Evolutionary conservation across 805 yeast species (phyloP).

Genomic region (Candida corydali): DNA sequence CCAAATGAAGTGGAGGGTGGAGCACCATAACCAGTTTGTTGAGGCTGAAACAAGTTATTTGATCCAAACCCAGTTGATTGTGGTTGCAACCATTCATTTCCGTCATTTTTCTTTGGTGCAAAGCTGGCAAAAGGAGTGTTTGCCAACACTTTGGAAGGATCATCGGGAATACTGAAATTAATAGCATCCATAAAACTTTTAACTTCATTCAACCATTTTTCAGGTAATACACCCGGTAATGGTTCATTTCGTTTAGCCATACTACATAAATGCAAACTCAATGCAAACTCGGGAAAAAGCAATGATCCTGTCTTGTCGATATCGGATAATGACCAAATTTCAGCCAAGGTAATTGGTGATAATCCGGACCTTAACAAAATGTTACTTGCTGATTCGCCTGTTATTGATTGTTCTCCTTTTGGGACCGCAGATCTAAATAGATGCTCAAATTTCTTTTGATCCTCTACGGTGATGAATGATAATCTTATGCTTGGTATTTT

Average conservation of each 20-base stretch:
- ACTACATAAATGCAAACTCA: constrained; percentile 85
- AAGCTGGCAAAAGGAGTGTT: constrained; percentile 41
- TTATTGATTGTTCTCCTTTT: constrained; percentile 61
- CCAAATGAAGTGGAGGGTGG: constrained; percentile 33
- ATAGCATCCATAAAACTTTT: constrained; percentile 86
- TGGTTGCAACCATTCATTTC: constrained; percentile 26
- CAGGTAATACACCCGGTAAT: constrained; percentile 70
- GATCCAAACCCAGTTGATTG: constrained; percentile 33
- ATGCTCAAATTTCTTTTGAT: constrained; percentile 83
- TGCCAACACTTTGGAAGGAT: constrained; percentile 34
- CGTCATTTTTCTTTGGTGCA: constrained; percentile 14
- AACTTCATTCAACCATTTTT: constrained; percentile 75
- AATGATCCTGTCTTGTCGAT: constrained; percentile 80
- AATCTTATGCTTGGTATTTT: constrained; percentile 74
- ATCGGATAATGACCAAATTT: constrained; percentile 90
- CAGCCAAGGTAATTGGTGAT: constrained; percentile 69
- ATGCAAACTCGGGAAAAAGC: constrained; percentile 89
- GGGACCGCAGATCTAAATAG: constrained; percentile 77
- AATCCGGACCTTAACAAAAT: constrained; percentile 78
- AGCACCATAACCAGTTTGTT: constrained; percentile 24
- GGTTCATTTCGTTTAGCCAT: constrained; percentile 72
- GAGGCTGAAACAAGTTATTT: constrained; percentile 40
- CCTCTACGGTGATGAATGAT: constrained; percentile 78
- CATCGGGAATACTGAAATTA: constrained; percentile 70
- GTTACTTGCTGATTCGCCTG: constrained; percentile 72